phyloP scores from a whole-genome alignment of 805 yeast genomes.

The Yarrowia sp. region DNA sequence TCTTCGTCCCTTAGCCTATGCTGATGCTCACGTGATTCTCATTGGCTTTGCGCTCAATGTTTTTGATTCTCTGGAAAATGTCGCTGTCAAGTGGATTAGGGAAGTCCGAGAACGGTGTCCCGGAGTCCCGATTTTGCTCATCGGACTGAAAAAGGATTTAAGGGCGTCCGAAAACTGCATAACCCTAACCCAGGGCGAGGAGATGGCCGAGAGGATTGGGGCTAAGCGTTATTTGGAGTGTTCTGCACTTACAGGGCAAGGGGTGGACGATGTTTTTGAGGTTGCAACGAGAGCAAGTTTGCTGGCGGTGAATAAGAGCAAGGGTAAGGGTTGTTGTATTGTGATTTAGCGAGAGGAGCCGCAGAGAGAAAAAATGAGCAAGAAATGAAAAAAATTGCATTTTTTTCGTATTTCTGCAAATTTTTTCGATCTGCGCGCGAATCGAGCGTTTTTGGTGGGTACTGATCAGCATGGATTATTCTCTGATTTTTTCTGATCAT shows the following conservation, averaged over 20 bases:
- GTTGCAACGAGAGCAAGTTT: slow-evolving; percentile 86
- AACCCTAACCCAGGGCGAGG: slow-evolving; percentile 54
- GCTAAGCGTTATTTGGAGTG: slow-evolving; percentile 84
- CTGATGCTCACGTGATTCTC: slow-evolving; percentile 80
- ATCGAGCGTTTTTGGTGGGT: no score
- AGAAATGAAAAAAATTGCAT: no score
- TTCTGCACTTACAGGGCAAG: slow-evolving; percentile 89
- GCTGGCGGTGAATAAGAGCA: slow-evolving; percentile 42
- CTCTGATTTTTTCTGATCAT: no score
- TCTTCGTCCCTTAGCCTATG: slow-evolving; percentile 80
- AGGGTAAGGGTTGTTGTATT: slow-evolving; percentile 10
- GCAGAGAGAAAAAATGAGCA: no score
- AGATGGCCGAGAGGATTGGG: slow-evolving; percentile 72
- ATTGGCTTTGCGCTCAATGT: slow-evolving; percentile 84
- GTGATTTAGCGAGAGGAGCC: not conserved
- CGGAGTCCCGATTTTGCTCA: slow-evolving; percentile 68
- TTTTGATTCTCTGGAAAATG: slow-evolving; percentile 81
- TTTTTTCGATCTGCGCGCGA: no score
- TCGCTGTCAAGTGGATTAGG: slow-evolving; percentile 79
- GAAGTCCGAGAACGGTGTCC: slow-evolving; percentile 84
- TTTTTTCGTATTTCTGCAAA: not conserved
- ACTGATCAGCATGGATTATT: no score
- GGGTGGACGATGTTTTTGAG: slow-evolving; percentile 92
- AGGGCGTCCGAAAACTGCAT: slow-evolving; percentile 42
- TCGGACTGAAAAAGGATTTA: slow-evolving; percentile 83